These are phyloP conservation scores for Ogataea haglerorum DNA, from an alignment of 805 yeast genomes.

Conservation along the genomic window DNA sequence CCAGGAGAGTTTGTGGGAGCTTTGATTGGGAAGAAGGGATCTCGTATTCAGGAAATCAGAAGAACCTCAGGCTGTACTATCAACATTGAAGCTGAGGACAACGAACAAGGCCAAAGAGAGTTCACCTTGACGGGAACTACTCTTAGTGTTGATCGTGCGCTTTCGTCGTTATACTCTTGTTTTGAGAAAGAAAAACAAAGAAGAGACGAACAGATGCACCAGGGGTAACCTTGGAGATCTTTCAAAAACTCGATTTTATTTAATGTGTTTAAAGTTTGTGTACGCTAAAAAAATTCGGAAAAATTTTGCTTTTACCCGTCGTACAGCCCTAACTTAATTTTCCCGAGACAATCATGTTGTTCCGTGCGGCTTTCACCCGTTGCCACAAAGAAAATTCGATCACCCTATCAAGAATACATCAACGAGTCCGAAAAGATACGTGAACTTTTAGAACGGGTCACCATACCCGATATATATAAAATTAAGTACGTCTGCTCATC, in stretches of 20 bases:
- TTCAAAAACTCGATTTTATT: not conserved
- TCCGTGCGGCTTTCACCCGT: slow-evolving; percentile 6
- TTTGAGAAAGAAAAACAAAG: slow-evolving; percentile 51
- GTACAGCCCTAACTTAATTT: not conserved
- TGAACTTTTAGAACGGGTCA: not conserved
- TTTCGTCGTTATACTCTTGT: slow-evolving; percentile 50
- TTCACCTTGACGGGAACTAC: slow-evolving; percentile 68
- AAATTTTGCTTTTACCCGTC: slow-evolving; percentile 3
- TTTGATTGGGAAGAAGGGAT: slow-evolving; percentile 80
- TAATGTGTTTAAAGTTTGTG: slow-evolving; percentile 15
- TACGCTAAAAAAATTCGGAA: slow-evolving; percentile 11
- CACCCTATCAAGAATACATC: not conserved
- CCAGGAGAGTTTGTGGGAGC: slow-evolving; percentile 88
- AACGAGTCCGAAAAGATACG: slow-evolving; percentile 8
- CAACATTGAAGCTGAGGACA: slow-evolving; percentile 67
- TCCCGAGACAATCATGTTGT: not conserved
- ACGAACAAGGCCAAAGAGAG: slow-evolving; percentile 58
- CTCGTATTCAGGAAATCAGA: slow-evolving; percentile 82
- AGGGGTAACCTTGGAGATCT: not conserved
- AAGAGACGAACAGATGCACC: slow-evolving; percentile 21
- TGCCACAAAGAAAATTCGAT: not conserved
- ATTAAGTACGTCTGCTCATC: not conserved
- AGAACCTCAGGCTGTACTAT: slow-evolving; percentile 75
- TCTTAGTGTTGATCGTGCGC: slow-evolving; percentile 55
- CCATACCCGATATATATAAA: not conserved